Conservation (phyloP, 768 basidiomycete genomes). For the Hericium coralloides region DNA sequence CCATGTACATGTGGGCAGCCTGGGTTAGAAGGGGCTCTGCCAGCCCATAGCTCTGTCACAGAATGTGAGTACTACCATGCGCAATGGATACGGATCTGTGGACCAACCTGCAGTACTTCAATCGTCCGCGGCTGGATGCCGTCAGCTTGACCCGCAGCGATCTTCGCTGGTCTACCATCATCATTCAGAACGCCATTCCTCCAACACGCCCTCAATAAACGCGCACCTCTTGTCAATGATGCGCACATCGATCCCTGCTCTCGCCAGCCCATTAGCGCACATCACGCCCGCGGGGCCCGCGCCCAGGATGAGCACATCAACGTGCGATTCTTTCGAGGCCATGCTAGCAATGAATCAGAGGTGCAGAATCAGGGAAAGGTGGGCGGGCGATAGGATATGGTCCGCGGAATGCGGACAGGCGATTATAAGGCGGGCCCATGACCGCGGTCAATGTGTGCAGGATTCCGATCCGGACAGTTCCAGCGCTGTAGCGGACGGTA, state of each 20-base stretch:
- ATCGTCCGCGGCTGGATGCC: constrained; percentile 48
- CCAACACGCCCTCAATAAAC: not conserved
- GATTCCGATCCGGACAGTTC: not conserved
- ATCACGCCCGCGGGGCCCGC: constrained; percentile 59
- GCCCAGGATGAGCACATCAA: constrained; percentile 56
- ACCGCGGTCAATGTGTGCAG: not conserved
- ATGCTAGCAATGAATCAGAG: not conserved
- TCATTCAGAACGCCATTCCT: not conserved
- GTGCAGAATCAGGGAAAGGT: not conserved
- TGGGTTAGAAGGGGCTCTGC: constrained; percentile 54
- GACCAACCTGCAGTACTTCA: constrained; percentile 38
- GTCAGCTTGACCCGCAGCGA: constrained; percentile 44
- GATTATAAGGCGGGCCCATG: not conserved
- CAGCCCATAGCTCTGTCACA: constrained; percentile 63
- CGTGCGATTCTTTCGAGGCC: constrained; percentile 25
- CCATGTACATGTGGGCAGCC: constrained; percentile 62
- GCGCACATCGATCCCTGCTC: constrained; percentile 46
- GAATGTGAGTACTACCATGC: not conserved
- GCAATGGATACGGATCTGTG: too few relatives aligned
- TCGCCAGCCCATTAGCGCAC: constrained; percentile 55
- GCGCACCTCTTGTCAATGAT: constrained; percentile 50
- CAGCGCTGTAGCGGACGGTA: not conserved
- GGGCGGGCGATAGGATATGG: not conserved
- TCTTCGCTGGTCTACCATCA: constrained; percentile 24
- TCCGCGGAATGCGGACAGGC: not conserved